A percentile compares a stretch with the other conserved stretches of the same genome.
Conservation (phyloP, 192 early-diverging fungal species). For the Allomyces arbusculus region DNA sequence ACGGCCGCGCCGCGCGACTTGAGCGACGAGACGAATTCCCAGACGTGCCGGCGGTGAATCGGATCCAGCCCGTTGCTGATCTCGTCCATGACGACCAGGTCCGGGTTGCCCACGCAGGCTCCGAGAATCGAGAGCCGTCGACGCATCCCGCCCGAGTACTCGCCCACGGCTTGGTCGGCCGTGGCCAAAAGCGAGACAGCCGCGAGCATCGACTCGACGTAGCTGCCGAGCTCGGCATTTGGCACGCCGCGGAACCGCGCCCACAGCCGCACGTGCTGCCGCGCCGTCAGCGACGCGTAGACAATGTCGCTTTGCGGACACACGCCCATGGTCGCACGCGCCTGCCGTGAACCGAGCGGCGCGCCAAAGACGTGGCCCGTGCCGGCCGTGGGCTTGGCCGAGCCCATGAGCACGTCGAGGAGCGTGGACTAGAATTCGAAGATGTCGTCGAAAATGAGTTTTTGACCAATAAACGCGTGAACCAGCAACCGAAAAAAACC, state of each 20-base stretch:
- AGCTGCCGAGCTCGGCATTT: background rate
- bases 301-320: background rate
- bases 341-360: background rate
- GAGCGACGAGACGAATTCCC: background rate
- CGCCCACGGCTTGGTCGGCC: background rate
- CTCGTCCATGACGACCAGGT: background rate
- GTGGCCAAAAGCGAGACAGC: background rate
- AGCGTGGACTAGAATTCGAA: background rate
- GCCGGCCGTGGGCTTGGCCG: background rate
- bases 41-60: background rate
- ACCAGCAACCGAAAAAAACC: no score
- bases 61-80: background rate
- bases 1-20: background rate
- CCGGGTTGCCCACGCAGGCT: background rate
- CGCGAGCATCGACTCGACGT: background rate
- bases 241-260: background rate
- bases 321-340: background rate
- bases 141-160: background rate
- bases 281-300: background rate
- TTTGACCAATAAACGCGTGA: no score
- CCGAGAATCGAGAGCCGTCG: background rate
- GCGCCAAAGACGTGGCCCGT: background rate
- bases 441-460: no score
- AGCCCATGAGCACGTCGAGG: constrained; percentile 1
- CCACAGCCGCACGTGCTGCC: background rate